Base-by-base conservation (phyloP, 148 eudicot species). In the Cornus florida region DNA sequence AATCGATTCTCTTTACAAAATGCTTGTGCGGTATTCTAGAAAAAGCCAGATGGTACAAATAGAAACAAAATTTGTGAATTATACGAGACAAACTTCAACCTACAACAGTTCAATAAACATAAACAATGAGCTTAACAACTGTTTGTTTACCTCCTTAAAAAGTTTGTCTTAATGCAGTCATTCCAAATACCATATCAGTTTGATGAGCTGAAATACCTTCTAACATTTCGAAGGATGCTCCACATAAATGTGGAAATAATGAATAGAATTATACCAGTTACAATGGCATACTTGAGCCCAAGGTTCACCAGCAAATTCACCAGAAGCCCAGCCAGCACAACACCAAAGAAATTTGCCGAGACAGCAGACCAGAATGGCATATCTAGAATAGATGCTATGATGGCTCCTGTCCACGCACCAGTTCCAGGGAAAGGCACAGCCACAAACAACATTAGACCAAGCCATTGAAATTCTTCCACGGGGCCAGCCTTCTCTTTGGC, bases 351-450 rank as follows among this genome's bases (percentile, higher is more conserved):
- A 78, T 96, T 93, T 10, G 98, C 95, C 3, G 97, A 86, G n/a
- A 93, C 73, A 43, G 90, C 99, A 53, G 90, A 38, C 97, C 97
- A 91, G 75, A 93, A 91, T 14, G 98, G 99, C 92, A 96, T 96
- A 71, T 96, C 98, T 17, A 96, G 89, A 70, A 96, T 83, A 13
- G 98, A 91, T 67, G 99, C 97, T 38, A 96, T 86, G 72, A 93
- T 86, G 56, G 99, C 97, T 67, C 99, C 99, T 17, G 92, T 90
- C 98, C 99, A 95, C 56, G 99, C 99, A 50, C 99, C 99, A 0
- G 99, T 93, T 19, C 98, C 99, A 14, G 97, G 99, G 70, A 93
- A 96, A 12, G 99, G 99, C 64, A 92, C 99, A 3, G 98, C 99
- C 70, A 96, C 99, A 75, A 96, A 93, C 80, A 96, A 84, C 99